Evolutionary conservation across 352 stramenopile genomes (phyloP).

Genomic region (Phytophthora pistaciae): DNA sequence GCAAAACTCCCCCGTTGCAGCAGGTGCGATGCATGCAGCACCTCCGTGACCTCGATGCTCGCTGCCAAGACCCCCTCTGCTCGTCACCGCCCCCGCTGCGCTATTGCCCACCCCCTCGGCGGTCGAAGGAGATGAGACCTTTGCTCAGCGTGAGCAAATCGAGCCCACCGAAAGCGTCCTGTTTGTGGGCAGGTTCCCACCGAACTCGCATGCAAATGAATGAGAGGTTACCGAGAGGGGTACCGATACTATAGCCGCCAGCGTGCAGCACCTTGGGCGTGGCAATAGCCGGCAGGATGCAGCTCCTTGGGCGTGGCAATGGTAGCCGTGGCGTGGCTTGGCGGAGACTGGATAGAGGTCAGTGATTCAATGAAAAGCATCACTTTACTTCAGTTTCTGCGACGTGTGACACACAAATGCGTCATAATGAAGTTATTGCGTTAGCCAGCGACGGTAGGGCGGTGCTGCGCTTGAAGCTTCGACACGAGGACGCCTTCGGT

Average conservation of each 20-base stretch:
- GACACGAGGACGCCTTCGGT: slow-evolving; percentile 62
- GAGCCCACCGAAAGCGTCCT: slow-evolving; percentile 13
- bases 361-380: slow-evolving; percentile 12
- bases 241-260: too few relatives aligned
- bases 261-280: too few relatives aligned
- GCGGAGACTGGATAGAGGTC: slow-evolving; percentile 8
- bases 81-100: neutral
- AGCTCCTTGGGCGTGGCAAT: too few relatives aligned
- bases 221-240: neutral
- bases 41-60: neutral
- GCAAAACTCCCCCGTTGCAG: slow-evolving; percentile 1
- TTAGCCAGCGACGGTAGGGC: slow-evolving; percentile 14
- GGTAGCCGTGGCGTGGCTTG: too few relatives aligned
- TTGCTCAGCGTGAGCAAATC: neutral
- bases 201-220: neutral
- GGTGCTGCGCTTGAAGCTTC: slow-evolving; percentile 52
- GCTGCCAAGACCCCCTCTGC: neutral
- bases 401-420: slow-evolving; percentile 25
- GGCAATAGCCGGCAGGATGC: too few relatives aligned
- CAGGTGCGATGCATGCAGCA: slow-evolving; percentile 12
- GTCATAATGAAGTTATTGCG: neutral
- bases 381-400: slow-evolving; percentile 42
- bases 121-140: slow-evolving; percentile 1
- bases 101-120: slow-evolving; percentile 1
- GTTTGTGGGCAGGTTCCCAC: neutral